Percentiles rank a stretch among this genome's conserved stretches.
phyloP scores from a whole-genome alignment of 2,329 filamentous ascomycete species.

The Cladosporium sp. region DNA sequence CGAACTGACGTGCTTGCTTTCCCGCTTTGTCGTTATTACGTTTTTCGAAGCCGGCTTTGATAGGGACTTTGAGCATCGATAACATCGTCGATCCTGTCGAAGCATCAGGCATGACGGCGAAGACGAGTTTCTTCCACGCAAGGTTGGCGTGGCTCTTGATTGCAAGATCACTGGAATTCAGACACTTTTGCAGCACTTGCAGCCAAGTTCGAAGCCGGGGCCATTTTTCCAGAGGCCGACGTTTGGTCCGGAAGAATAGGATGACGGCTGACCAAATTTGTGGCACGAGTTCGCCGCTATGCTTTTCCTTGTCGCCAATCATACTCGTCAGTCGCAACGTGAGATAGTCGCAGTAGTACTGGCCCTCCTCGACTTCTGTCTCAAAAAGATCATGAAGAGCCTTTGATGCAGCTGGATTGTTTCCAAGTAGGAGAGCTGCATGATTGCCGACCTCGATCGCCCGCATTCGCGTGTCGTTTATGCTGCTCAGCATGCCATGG shows the following conservation, averaged over 20 bases:
- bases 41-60: conserved; percentile 64
- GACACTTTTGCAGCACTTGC: conserved; percentile 72
- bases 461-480: conserved; percentile 70
- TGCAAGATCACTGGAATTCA: conserved; percentile 70
- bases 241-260: conserved; percentile 64
- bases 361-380: conserved; percentile 46
- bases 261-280: conserved; percentile 85
- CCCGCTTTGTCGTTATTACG: conserved; percentile 51
- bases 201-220: conserved; percentile 69
- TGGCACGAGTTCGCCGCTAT: conserved; percentile 59
- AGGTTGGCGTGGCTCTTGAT: conserved; percentile 73
- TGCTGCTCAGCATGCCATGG: conserved; percentile 71
- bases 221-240: conserved; percentile 62
- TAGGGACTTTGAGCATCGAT: conserved; percentile 64
- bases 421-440: conserved; percentile 64
- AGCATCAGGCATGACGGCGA: conserved; percentile 63
- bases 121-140: conserved; percentile 83
- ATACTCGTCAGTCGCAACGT: conserved; percentile 63
- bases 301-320: conserved; percentile 57
- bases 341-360: conserved; percentile 66
- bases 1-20: conserved; percentile 49
- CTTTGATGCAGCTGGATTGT: conserved; percentile 63
- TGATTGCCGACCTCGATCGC: conserved; percentile 72
- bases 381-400: conserved; percentile 62
- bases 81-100: conserved; percentile 52